Evolutionary conservation across 2,329 filamentous ascomycete genomes (phyloP), one percentile per base, ranked within the genome.

Genomic region (Stagonosporopsis cucurbitacearum): DNA sequence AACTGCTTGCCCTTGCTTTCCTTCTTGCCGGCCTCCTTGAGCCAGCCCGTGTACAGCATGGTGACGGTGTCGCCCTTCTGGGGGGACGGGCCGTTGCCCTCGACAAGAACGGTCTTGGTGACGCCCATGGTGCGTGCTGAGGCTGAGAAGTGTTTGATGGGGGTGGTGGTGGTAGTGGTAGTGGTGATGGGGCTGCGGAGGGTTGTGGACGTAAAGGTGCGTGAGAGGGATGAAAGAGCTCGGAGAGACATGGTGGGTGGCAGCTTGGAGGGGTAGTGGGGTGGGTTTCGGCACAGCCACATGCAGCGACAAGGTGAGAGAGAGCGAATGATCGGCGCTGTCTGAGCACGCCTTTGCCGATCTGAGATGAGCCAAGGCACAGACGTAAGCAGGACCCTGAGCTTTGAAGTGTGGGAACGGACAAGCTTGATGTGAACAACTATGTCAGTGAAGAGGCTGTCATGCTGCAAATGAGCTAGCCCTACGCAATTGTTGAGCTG

Each of bases 1-100:
- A 98, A 97, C 60, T 69, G 66, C 57, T 68, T 70, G 63, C 68
- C 68, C 66, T 71, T 71, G 28, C 63, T 54, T 44, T 66, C 61
- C 28, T 59, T 53, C 54, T 64, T 43, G 56, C 62, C 65, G 4
- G 50, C 43, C 11, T 60, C 63, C 54, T 59, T 61, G 53, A 71
- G 59, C 68, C 68, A 71, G 56, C 68, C 68, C 6, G 68, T 71
- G 65, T 71, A 71, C 44, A 68, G 62, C 68, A 71, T 71, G 32
- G 68, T 71, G 46, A 71, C 68, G 4, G 23, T 54, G 61, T 71
- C 68, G 52, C 68, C 68, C 55, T 69, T 61, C 45, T 65, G 25
- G 2, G 68, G 68, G 50, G 64, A 66, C 8, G 68, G 62, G 62
- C 68, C 68, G 59, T 59, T 63, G 59, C 68, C 68, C 62, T 70